Percentiles rank a stretch among this genome's conserved stretches.
phyloP scores from a whole-genome alignment of 2,329 filamentous ascomycete genomes.

The Xylariaceae sp. region DNA sequence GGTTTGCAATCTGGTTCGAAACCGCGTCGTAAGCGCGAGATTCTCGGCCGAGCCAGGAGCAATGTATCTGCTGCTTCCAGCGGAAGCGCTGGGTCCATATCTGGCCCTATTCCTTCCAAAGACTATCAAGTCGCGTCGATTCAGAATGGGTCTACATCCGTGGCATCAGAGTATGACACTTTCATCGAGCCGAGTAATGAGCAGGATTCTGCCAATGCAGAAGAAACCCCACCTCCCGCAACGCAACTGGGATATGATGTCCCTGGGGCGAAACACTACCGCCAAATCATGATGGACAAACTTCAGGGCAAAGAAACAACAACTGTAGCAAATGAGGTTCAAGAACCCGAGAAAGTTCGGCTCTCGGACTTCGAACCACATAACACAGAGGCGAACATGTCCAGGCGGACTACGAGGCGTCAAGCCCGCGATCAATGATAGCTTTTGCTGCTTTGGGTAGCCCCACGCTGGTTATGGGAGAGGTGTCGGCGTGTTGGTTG shows the following conservation, averaged over 20 bases:
- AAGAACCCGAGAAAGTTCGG: conserved; percentile 7
- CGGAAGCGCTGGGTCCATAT: conserved; percentile 39
- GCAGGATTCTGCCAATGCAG: background rate
- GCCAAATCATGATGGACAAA: conserved; percentile 23
- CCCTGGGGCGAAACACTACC: conserved; percentile 41
- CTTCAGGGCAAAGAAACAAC: conserved; percentile 16
- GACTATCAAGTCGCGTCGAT: conserved; percentile 12
- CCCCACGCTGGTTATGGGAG: background rate
- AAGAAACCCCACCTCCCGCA: conserved; percentile 33
- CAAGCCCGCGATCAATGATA: conserved; percentile 6
- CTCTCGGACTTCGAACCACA: conserved; percentile 4
- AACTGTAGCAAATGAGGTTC: background rate
- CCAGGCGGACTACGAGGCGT: conserved; percentile 18
- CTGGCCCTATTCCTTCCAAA: conserved; percentile 9
- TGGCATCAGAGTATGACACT: conserved; percentile 9
- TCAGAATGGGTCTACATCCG: conserved; percentile 5
- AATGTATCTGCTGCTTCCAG: conserved; percentile 52
- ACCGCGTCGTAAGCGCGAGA: conserved; percentile 40
- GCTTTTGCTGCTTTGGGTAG: background rate
- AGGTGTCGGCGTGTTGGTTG: background rate
- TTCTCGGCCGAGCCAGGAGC: conserved; percentile 56
- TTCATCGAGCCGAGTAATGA: conserved; percentile 18
- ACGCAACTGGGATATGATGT: conserved; percentile 55
- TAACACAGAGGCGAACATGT: background rate
- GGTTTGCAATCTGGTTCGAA: conserved; percentile 10